Evolutionary conservation across 1,284 basidiomycete species (phyloP), one percentile per base, ranked within the genome.

Genomic region (Tilletia indica): DNA sequence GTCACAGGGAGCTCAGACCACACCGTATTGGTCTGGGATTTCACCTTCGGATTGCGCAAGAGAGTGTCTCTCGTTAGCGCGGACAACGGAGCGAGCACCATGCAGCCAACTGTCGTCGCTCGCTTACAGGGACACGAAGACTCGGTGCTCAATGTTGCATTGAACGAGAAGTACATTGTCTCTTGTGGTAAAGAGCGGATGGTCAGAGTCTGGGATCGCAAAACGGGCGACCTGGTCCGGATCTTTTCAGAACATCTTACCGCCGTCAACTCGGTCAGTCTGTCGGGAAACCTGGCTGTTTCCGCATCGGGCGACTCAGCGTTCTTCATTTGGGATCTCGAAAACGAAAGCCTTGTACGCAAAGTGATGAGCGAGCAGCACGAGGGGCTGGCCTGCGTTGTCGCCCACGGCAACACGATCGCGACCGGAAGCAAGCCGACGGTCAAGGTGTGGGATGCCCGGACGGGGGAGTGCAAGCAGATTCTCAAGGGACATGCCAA

Each of bases 1-100:
- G 74, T 81, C 2, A 76, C 68, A n/a, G 79, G 76, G 14, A 76
- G 76, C 47, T 80, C 78, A 51, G 79, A 81, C 49, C 71, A 71
- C 2, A 68, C 68, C 63, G 74, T 77, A 11, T 74, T 76, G 47
- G 74, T 80, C 14, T 81, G 79, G 79, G 77, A 81, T 70, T 77
- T 79, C n/a, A 61, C 38, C 31, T 45, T n/a, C 19, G 63, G 63
- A 12, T n/a, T 21, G 16, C 19, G 36, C 19, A 36, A 68, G 19
- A n/a, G 54, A 3, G 47, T 25, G 0, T 49, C 42, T 12, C 25
- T 54, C 21, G 16, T 56, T 4, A 3, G 36, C 34, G 61, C 21
- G n/a, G 48, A 21, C 36, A 12, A 5, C 19, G 49, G 4, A 49
- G 42, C 1, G n/a, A 42, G 25, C 48, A 38, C 14, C 51, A 42